Conservation (phyloP, 768 basidiomycete genomes). For the Daedaleopsis sinensis region DNA sequence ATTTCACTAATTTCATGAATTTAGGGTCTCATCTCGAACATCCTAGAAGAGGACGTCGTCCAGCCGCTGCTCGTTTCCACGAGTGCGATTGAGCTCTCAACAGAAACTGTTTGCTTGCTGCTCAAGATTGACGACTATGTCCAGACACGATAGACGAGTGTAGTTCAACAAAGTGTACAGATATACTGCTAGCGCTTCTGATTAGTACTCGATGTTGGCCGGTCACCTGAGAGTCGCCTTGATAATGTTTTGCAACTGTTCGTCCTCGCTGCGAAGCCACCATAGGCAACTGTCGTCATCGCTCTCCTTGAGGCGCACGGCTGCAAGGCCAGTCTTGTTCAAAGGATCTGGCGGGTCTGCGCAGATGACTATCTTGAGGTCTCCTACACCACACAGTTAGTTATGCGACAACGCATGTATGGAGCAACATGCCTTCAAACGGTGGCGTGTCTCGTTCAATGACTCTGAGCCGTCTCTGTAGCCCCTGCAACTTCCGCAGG, state of each 20-base stretch:
- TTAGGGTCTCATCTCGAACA: conserved; percentile 95
- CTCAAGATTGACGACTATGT: conserved; percentile 96
- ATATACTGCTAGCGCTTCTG: conserved; percentile 10
- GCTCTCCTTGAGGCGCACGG: conserved; percentile 59
- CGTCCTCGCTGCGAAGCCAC: conserved; percentile 61
- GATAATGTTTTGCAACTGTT: conserved; percentile 44
- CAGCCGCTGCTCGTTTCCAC: conserved; percentile 95
- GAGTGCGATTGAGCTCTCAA: conserved; percentile 91
- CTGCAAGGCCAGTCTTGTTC: conserved; percentile 31
- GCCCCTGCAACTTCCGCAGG: conserved; percentile 53
- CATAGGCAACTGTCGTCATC: conserved; percentile 74
- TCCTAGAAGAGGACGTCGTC: conserved; percentile 95
- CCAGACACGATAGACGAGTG: conserved; percentile 59
- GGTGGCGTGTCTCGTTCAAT: conserved; percentile 57
- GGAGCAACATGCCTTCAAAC: conserved; percentile 50
- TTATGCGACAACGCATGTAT: background rate
- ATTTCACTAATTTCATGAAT: too few relatives aligned
- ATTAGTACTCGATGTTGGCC: background rate
- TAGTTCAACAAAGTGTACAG: conserved; percentile 19
- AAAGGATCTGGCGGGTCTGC: conserved; percentile 17
- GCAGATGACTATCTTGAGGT: conserved; percentile 61
- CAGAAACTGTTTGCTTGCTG: conserved; percentile 96
- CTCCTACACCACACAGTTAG: conserved; percentile 45
- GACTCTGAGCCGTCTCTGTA: conserved; percentile 50
- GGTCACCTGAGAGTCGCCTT: conserved; percentile 34